phyloP scores from a whole-genome alignment of 2,329 filamentous ascomycete species.

The Pseudopyrenochaeta lycopersici region DNA sequence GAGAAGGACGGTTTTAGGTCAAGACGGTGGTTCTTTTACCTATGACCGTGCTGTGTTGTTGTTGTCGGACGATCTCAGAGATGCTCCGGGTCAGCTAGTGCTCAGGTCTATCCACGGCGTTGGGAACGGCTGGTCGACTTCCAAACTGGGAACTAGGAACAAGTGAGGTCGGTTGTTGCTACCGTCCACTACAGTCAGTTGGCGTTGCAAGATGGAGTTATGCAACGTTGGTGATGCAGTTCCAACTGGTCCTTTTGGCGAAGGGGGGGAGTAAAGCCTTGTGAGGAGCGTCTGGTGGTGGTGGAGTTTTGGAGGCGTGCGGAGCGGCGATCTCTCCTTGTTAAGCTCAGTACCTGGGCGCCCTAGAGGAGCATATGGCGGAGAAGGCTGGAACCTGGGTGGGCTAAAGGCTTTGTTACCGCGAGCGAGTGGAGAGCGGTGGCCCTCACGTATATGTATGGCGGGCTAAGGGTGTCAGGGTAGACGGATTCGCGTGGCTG shows the following conservation, averaged over 20 bases:
- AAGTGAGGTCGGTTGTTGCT: conserved; percentile 25
- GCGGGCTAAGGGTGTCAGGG: conserved; percentile 50
- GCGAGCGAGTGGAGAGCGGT: conserved; percentile 51
- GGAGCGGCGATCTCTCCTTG: conserved; percentile 59
- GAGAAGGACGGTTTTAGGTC: conserved; percentile 44
- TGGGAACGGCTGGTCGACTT: conserved; percentile 39
- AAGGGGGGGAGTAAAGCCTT: conserved; percentile 24
- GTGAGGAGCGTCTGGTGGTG: conserved; percentile 32
- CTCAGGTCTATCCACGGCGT: conserved; percentile 30
- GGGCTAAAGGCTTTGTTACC: conserved; percentile 49
- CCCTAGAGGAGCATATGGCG: conserved; percentile 55
- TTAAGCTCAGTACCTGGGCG: conserved; percentile 59
- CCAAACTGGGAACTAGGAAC: conserved; percentile 31
- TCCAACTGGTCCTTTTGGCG: conserved; percentile 26
- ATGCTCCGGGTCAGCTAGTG: conserved; percentile 36
- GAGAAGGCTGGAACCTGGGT: conserved; percentile 57
- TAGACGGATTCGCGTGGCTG: conserved; percentile 53
- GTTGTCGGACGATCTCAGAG: conserved; percentile 32
- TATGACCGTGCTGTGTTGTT: conserved; percentile 40
- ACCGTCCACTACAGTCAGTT: conserved; percentile 28
- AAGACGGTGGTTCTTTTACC: conserved; percentile 37
- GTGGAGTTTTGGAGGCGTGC: conserved; percentile 48
- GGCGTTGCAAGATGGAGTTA: conserved; percentile 44
- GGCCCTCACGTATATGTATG: conserved; percentile 55
- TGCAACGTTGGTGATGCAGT: conserved; percentile 42